Base-by-base conservation (phyloP, 2,329 filamentous ascomycete species). In the Cladosporium sp. region DNA sequence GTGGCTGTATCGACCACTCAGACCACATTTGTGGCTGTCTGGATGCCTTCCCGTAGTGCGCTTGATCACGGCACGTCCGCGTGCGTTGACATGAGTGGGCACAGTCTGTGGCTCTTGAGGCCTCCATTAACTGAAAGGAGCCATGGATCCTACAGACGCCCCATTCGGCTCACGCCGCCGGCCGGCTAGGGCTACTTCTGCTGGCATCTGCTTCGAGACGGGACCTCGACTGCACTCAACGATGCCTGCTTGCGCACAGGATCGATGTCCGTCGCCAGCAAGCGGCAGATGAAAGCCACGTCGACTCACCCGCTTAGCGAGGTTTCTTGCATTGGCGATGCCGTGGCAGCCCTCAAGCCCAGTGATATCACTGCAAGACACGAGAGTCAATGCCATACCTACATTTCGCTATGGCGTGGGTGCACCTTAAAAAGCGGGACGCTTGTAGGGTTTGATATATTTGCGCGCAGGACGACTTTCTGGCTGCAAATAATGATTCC, bases 361-460 rank as follows among this genome's bases (percentile, higher is more conserved):
- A 36, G 22, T 47, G 52, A 55, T 47, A 55, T 55, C 52, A 47
- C 39, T 34, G 32, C 39, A 42, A 47, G 35, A 55, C 40, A 44
- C 52, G 40, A 47, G 17, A 19, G 34, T 55, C 40, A 34, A 34
- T 42, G 34, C 37, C 24, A 42, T 53, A 40, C n/a, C 24, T 24
- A 17, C 10, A 24, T 9, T 25, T 44, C 28, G 51, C 44, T 54
- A 55, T 42, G 50, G 37, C 36, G 37, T 40, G n/a, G 40, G 52
- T 20, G 36, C 15, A 55, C 39, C 52, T 40, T 55, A 55, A 47
- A 55, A 55, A 55, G 52, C 37, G 52, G 52, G 22, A 55, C 39
- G 36, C 35, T 24, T 13, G 49, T 55, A 37, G 52, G 40, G 45
- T 55, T 47, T 55, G 52, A 55, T 55, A 55, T 55, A 55, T 55